phyloP scores from a whole-genome alignment of 345 rosid species.

The Pistacia atlantica region DNA sequence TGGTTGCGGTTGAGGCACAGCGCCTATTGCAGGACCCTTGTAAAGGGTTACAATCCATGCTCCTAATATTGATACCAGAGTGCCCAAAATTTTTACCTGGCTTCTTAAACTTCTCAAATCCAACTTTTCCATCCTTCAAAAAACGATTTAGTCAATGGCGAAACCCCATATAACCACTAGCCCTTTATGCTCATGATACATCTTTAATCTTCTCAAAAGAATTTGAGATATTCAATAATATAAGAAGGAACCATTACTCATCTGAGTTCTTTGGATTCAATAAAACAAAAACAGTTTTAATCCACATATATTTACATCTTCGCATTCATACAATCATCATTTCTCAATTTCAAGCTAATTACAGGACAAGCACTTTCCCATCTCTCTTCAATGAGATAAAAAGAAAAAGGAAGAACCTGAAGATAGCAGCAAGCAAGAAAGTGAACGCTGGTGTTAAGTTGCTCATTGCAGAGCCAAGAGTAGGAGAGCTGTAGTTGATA shows the following conservation, averaged over 20 bases:
- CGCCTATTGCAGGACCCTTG: constrained; percentile 43
- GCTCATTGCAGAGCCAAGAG: constrained; percentile 51
- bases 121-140: constrained; percentile 54
- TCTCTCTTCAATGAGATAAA: not conserved
- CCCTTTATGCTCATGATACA: not conserved
- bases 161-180: not conserved
- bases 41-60: constrained; percentile 46
- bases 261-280: constrained; percentile 2
- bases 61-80: constrained; percentile 48
- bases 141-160: not conserved
- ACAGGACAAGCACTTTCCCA: not conserved
- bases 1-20: constrained; percentile 11
- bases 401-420: constrained; percentile 42
- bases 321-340: not conserved
- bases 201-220: not conserved
- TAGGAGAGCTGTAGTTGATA: constrained; percentile 53
- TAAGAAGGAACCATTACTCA: not conserved
- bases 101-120: constrained; percentile 40
- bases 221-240: not conserved
- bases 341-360: not conserved
- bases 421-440: constrained; percentile 59
- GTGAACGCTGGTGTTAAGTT: constrained; percentile 58
- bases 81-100: constrained; percentile 46
- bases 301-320: not conserved
- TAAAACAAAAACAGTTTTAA: not conserved